Conservation (phyloP, 225 moss, liverwort and hornwort species). For the Marchantia polymorpha region DNA sequence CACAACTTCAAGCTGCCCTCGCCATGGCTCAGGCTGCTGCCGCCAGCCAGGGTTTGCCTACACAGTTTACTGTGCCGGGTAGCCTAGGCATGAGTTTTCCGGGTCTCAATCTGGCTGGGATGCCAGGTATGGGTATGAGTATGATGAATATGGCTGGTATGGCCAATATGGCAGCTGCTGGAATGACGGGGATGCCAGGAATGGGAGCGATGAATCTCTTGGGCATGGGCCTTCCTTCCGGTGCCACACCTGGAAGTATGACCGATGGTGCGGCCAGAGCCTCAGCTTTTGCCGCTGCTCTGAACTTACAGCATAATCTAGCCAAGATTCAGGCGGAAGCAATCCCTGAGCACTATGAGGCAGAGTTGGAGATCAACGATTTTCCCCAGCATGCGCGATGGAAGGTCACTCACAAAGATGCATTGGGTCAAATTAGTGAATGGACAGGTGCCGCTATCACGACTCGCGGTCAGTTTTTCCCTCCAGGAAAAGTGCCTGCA, state of each 20-base stretch:
- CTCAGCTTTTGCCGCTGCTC: constrained; percentile 90
- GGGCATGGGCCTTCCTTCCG: constrained; percentile 55
- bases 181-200: constrained; percentile 45
- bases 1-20: constrained; percentile 89
- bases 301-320: constrained; percentile 90
- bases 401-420: constrained; percentile 99
- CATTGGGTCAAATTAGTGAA: constrained; percentile 98
- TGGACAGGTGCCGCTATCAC: constrained; percentile 99
- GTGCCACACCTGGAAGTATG: constrained; percentile 53
- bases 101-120: constrained; percentile 58
- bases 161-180: constrained; percentile 58
- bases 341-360: constrained; percentile 93
- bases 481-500: constrained; percentile 88
- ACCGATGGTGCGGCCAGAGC: constrained; percentile 88
- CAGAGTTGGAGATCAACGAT: constrained; percentile 95
- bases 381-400: constrained; percentile 98
- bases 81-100: constrained; percentile 58
- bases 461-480: constrained; percentile 93
- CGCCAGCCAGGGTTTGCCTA: constrained; percentile 69
- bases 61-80: constrained; percentile 42
- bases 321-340: constrained; percentile 99
- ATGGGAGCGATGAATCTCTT: constrained; percentile 71
- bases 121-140: constrained; percentile 50
- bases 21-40: constrained; percentile 84
- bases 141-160: constrained; percentile 68